Evolutionary conservation across 305 asterid species (phyloP).

Genomic region (Fraxinus velutina): DNA sequence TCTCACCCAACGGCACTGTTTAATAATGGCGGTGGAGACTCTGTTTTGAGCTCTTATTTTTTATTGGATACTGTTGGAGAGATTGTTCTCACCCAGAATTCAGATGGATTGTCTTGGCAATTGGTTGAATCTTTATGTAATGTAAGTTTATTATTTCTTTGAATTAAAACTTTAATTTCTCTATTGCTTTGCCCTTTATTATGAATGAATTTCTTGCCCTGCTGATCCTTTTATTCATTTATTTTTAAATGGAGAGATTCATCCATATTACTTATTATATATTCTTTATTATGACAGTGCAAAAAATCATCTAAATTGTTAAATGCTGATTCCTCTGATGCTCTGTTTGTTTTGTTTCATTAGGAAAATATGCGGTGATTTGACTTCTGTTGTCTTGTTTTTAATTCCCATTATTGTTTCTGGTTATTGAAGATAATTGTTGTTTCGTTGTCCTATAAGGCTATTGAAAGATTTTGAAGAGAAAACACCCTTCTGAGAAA

Average conservation of each 20-base stretch:
- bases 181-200: not conserved
- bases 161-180: not conserved
- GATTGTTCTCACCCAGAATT: slow-evolving; percentile 54
- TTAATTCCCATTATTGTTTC: not conserved
- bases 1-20: slow-evolving; percentile 34
- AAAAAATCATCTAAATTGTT: slow-evolving; percentile 1
- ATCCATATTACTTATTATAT: not conserved
- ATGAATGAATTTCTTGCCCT: slow-evolving; percentile 12
- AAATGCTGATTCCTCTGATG: slow-evolving; percentile 15
- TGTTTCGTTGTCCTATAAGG: not conserved
- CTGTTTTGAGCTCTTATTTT: slow-evolving; percentile 47
- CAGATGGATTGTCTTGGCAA: slow-evolving; percentile 70
- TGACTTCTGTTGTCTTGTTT: not conserved
- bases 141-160: slow-evolving; percentile 36
- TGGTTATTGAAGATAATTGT: not conserved
- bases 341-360: slow-evolving; percentile 20
- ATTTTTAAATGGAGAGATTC: slow-evolving; percentile 10
- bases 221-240: not conserved
- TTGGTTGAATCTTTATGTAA: slow-evolving; percentile 37
- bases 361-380: not conserved
- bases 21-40: slow-evolving; percentile 28
- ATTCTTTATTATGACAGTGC: not conserved
- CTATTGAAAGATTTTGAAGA: not conserved
- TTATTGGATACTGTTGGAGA: slow-evolving; percentile 65
- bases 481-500: not conserved